Evolutionary conservation across 768 basidiomycete genomes (phyloP), one percentile per base, ranked within the genome.

Genomic region (Trametes cubensis): DNA sequence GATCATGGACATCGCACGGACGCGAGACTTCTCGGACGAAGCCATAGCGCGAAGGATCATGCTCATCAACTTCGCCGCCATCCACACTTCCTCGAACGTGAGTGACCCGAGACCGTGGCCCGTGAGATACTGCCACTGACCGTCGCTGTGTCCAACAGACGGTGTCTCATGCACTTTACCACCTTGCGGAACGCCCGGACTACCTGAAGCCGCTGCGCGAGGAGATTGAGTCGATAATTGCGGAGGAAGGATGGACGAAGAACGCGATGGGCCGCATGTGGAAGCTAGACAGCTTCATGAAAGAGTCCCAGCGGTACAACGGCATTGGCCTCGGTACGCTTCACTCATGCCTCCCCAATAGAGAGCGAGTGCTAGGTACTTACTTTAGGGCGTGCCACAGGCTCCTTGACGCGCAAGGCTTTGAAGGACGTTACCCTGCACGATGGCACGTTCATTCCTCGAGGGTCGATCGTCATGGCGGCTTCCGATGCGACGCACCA

Each of bases 1-100:
- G 82, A 64, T 82, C 18, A 67, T 82, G 42, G 79, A 78, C 39
- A 69, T 70, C 17, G 78, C 78, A 0, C 49, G 70, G 28, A 74
- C 69, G 25, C 49, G 70, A 4, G 73, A 77, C 55, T 67, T 71
- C n/a, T 73, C 71, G 0, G 56, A 75, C 11, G 67, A 66, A n/a
- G 71, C 76, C 38, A 65, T 81, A 8, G 72, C 74, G 10, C 53
- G 60, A 4, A 61, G 65, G 20, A 40, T 76, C 8, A 60, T 76
- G 13, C 15, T 58, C n/a, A 49, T 73, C 30, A 78, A 77, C 63
- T 75, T 79, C 62, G 73, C 75, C 2, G 72, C 74, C 6, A 77
- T 75, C 13, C 75, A 78, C 54, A 70, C 75, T 2, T 68, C 69
- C 0, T 65, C 73, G 0, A 64, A 67, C 45, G 75, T 73, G 39